Base-by-base conservation (phyloP, 2,329 filamentous ascomycete genomes). In the Epichloe gansuensis region DNA sequence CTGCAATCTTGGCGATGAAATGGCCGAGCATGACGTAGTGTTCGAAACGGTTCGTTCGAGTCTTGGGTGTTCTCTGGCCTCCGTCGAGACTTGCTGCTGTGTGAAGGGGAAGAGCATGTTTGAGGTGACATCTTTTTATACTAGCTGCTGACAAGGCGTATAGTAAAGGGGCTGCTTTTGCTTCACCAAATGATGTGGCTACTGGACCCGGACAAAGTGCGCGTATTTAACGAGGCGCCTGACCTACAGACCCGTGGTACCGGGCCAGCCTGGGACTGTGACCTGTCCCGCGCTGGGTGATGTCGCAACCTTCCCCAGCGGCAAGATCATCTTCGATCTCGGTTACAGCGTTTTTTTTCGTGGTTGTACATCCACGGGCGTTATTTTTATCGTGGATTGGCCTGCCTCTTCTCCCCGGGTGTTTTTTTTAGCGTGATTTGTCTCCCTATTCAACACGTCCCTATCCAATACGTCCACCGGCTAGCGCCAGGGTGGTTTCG, bases 231-330 rank as follows among this genome's bases (percentile, higher is more conserved):
- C 6, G 5, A 46, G 43, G 36, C 43, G 43, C 49, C 42, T 51
- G 49, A 50, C 49, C 49, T 50, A 50, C 49, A 50, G 49, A 50
- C 49, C 49, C 49, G 41, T 38, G 49, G 49, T 44, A 44, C 49
- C 49, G 41, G 49, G 40, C 38, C 47, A 40, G 44, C 40, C 41
- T 27, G 13, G 49, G 41, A 50, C 49, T 50, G 40, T 50, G 49
- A 50, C 49, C 49, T 50, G 49, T 39, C 49, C 49, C 21, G 23
- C 41, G 21, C 49, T 50, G 41, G 41, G 27, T 5, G 49, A 50
- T 50, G 49, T 45, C 49, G 39, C 4, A 17, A 7, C 27, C 47
- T 43, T 15, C 34, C 34, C 36, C 38, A n/a, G n/a, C 25, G 47
- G 23, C 8, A 31, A 31, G 8, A 31, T 31, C 8, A 11, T 4